phyloP scores from a whole-genome alignment of 768 basidiomycete species.

The Mrakia hoshinonis region DNA sequence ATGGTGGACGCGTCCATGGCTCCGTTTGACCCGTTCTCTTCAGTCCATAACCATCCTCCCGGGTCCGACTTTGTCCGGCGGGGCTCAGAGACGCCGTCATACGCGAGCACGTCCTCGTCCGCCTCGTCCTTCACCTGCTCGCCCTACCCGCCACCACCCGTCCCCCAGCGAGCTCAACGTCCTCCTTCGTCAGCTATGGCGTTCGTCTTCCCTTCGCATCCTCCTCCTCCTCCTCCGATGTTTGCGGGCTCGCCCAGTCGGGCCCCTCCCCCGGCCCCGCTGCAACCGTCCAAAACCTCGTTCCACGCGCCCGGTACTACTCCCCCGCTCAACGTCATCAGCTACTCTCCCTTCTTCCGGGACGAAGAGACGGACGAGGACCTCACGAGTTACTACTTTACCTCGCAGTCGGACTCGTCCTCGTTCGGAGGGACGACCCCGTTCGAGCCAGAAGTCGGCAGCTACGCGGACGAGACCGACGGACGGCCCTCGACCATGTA shows the following conservation, averaged over 20 bases:
- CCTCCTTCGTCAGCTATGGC: neutral
- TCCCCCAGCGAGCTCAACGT: neutral
- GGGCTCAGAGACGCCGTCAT: neutral
- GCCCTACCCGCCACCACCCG: neutral
- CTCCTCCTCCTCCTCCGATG: neutral
- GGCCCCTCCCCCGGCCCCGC: neutral
- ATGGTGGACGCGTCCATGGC: neutral
- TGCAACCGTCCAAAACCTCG: too few species aligned
- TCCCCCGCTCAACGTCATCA: neutral
- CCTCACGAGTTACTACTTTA: neutral
- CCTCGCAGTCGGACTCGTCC: neutral
- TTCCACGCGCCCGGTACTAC: neutral
- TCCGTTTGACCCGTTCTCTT: neutral
- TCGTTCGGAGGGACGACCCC: neutral
- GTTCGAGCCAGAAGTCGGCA: too few species aligned
- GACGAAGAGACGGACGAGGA: neutral
- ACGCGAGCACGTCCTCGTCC: neutral
- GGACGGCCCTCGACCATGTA: neutral
- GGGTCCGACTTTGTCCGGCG: neutral
- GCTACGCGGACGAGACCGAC: too few species aligned
- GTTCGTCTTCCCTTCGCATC: constrained; percentile 1
- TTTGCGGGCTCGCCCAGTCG: neutral
- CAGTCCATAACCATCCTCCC: neutral
- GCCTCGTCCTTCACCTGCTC: neutral
- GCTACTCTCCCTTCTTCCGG: neutral